Base-by-base conservation (phyloP, 768 basidiomycete genomes). In the Suillus placidus region DNA sequence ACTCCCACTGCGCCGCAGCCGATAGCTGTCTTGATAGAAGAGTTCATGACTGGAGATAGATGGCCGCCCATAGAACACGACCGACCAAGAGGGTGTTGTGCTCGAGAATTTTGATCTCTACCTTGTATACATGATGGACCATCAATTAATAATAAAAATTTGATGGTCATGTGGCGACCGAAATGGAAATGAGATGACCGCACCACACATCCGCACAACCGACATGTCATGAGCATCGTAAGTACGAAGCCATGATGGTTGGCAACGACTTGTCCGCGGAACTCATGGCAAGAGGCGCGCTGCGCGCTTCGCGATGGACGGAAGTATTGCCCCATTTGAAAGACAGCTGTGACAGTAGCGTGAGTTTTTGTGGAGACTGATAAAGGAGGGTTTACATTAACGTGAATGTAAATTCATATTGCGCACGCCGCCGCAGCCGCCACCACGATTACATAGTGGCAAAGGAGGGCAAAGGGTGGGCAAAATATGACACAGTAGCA, bases 221-320 rank as follows among this genome's bases (percentile, higher is more conserved):
- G 52, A 54, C 52, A 32, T 32, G 52, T 9, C 32, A 54, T 54
- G 30, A 12, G 13, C 23, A 49, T 14, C 47, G 23, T 14, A 54
- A 54, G 52, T 32, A 54, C 9, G 9, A 54, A 10, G 30, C 18
- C 8, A 32, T 54, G 30, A 54, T 32, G 18, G 9, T 32, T 52
- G 18, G 26, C 45, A 47, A 47, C 45, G 20, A 45, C 43, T 45
- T n/a, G 51, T 32, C 52, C 52, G 52, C 52, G 52, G 52, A 54
- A 54, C 30, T 54, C 52, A 10, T 54, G 32, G 52, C 18, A 54
- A 54, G 52, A 54, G 52, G 30, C 30, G 52, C 52, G 18, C 1
- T 20, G 30, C 18, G 52, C 30, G 52, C 30, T 54, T 30, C 10
- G 30, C 4, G 32, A 54, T 20, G 30, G 9, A 32, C 30, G 52